Conservation (phyloP, 1,284 basidiomycete species). For the Ganoderma lucidum region DNA sequence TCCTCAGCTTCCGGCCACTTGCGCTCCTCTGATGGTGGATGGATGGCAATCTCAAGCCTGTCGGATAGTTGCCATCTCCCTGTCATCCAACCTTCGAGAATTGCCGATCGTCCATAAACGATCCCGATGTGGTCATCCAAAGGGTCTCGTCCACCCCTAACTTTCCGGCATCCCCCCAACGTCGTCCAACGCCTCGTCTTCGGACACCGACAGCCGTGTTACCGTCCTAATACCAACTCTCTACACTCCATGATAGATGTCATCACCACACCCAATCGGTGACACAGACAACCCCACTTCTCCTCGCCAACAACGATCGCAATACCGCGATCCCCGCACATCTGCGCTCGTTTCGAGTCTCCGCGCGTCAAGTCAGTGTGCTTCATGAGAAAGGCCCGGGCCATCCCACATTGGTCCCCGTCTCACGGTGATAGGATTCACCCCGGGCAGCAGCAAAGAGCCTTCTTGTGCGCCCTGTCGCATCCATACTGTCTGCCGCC, state of each 20-base stretch:
- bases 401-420: not conserved
- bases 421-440: no score
- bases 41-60: not conserved
- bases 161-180: conserved; percentile 1
- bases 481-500: not conserved
- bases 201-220: not conserved
- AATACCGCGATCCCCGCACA: not conserved
- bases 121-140: not conserved
- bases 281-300: not conserved
- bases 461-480: not conserved
- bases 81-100: not conserved
- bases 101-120: not conserved
- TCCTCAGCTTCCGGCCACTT: not conserved
- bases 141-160: not conserved
- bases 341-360: not conserved
- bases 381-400: not conserved
- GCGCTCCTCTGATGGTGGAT: not conserved
- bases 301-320: not conserved
- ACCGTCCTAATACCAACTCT: not conserved
- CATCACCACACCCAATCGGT: not conserved
- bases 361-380: not conserved
- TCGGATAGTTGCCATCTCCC: not conserved
- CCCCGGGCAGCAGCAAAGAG: not conserved
- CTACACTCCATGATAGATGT: not conserved
- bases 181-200: not conserved